Evolutionary conservation across 202 grass and related monocot species (phyloP).

Genomic region (Alloteropsis angusta): DNA sequence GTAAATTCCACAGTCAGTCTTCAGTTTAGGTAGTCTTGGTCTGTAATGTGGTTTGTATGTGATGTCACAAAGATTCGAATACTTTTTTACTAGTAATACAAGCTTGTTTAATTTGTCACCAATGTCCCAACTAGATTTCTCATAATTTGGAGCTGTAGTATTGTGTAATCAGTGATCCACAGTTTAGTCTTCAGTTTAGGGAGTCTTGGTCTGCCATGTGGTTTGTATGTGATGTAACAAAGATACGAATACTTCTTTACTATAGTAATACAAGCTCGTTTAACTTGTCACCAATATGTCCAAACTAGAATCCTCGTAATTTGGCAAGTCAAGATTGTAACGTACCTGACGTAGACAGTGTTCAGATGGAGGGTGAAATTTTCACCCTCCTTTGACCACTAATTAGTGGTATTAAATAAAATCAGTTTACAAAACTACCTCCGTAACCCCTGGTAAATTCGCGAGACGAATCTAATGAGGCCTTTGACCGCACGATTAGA

Average conservation of each 20-base stretch:
- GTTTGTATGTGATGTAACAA: background rate
- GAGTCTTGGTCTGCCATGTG: background rate
- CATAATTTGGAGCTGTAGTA: background rate
- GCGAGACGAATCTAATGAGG: too few species aligned
- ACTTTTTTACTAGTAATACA: too few species aligned
- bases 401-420: too few species aligned
- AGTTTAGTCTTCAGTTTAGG: background rate
- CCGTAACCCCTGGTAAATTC: too few species aligned
- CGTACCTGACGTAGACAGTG: too few species aligned
- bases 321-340: background rate
- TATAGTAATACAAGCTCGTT: too few species aligned
- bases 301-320: background rate
- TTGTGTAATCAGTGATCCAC: background rate
- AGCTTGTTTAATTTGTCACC: background rate
- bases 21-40: background rate
- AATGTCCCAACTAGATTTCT: background rate
- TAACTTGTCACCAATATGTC: background rate
- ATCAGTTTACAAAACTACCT: too few species aligned
- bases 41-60: background rate
- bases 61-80: too few species aligned
- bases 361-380: too few species aligned
- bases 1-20: background rate
- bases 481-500: too few species aligned
- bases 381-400: too few species aligned
- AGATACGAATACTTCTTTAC: too few species aligned